Evolutionary conservation across 2,329 filamentous ascomycete species (phyloP).

Genomic region (Trichophyton equinum): DNA sequence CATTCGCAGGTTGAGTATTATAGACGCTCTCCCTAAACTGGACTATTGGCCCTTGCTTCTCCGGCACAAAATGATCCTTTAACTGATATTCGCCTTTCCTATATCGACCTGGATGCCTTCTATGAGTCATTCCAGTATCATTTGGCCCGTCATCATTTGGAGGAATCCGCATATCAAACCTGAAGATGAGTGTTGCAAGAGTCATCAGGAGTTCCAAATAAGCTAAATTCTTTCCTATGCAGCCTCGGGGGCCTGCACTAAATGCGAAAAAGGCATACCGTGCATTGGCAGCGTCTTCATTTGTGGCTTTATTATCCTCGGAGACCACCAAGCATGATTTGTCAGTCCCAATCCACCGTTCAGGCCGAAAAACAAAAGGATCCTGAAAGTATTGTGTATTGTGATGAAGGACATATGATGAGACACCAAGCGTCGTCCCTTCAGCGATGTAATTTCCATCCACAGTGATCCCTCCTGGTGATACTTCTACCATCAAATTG

Average conservation of each 20-base stretch:
- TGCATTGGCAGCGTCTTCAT: slow-evolving; percentile 36
- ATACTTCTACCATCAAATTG: slow-evolving; percentile 19
- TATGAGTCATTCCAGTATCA: background rate
- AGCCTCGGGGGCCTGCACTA: slow-evolving; percentile 31
- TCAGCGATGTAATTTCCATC: slow-evolving; percentile 21
- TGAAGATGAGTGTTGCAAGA: slow-evolving; percentile 27
- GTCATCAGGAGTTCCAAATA: slow-evolving; percentile 32
- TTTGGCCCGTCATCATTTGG: background rate
- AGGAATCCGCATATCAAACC: slow-evolving; percentile 25
- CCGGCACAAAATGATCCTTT: slow-evolving; percentile 8
- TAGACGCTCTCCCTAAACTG: slow-evolving; percentile 12
- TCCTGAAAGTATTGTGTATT: slow-evolving; percentile 21
- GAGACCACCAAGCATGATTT: background rate
- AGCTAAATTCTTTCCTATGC: slow-evolving; percentile 33
- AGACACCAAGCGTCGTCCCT: slow-evolving; percentile 21
- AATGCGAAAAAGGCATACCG: slow-evolving; percentile 19
- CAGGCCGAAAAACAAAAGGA: slow-evolving; percentile 21
- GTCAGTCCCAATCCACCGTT: slow-evolving; percentile 23
- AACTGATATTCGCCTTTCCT: slow-evolving; percentile 7
- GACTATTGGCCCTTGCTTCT: slow-evolving; percentile 24
- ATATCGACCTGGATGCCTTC: slow-evolving; percentile 7
- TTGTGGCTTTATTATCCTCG: background rate
- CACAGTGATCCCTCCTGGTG: slow-evolving; percentile 18
- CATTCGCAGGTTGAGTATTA: no score
- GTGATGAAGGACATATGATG: slow-evolving; percentile 23